These are phyloP conservation scores for Hirschfeldia incana DNA, from an alignment of 345 rosid species.

Conservation along the genomic window DNA sequence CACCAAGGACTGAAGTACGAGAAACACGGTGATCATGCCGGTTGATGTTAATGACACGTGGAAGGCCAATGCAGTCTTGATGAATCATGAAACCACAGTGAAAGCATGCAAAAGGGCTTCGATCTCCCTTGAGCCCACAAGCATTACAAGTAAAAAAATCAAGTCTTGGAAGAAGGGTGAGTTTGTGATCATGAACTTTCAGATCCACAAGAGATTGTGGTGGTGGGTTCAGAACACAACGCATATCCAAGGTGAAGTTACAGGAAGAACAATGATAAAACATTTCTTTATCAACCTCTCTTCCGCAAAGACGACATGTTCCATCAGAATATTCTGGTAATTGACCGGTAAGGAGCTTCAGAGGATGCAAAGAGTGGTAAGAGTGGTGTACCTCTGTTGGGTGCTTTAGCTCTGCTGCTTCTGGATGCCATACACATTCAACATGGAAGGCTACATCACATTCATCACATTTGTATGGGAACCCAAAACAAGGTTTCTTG, in stretches of 20 bases:
- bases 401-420: background rate
- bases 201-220: background rate
- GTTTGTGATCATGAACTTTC: slow-evolving; percentile 6
- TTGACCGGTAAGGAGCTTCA: background rate
- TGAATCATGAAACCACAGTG: slow-evolving; percentile 2
- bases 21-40: background rate
- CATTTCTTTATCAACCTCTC: background rate
- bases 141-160: background rate
- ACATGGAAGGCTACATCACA: background rate
- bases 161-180: background rate
- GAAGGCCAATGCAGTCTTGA: background rate
- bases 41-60: slow-evolving; percentile 9
- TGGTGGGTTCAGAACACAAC: background rate
- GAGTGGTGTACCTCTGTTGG: background rate
- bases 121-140: slow-evolving; percentile 1
- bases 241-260: background rate
- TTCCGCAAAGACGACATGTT: slow-evolving; percentile 3
- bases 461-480: background rate
- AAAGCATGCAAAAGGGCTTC: slow-evolving; percentile 9
- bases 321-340: background rate
- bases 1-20: background rate
- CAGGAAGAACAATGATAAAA: background rate
- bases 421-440: background rate
- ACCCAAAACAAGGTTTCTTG: background rate
- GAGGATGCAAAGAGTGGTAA: background rate